Base-by-base conservation (phyloP, 148 eudicot genomes). In the Vaccinium myrtillus region DNA sequence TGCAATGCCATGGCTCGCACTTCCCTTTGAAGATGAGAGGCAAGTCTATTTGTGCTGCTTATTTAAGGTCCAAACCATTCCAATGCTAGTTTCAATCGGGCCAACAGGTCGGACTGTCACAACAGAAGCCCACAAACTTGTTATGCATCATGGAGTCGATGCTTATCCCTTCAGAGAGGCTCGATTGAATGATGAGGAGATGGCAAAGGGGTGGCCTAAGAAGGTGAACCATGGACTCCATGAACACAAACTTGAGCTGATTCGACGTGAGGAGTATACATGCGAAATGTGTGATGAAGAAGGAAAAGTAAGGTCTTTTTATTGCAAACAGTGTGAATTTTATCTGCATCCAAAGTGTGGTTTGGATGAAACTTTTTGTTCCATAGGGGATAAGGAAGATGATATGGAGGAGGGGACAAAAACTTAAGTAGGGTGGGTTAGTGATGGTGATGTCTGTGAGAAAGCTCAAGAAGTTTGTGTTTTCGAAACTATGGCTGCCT, bases 161-260 rank as follows among this genome's bases (percentile, higher is more conserved):
- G 93, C 89, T 14, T 92, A 90, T 84, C 94, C 94, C 50, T 92
- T 91, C 81, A 91, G 92, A 12, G 93, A 88, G 46, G 92, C 88
- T 5, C 90, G 83, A 61, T 76, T 91, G 63, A 83, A 86, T 74
- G 83, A 81, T 30, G 90, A 89, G 84, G 91, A 86, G 54, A 84
- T 77, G 36, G 90, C 89, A 4, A 69, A 69, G 39, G 39, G 39
- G 74, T 69, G 74, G 74, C 74, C 74, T 69, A 69, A 89, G 90
- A 91, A 83, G 84, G 67, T 89, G 83, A 86, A 85, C 21, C 87
- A 83, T 7, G 79, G 51, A 27, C 87, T 88, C 46, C 91, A 91
- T 81, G 89, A 89, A 25, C 86, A 84, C 19, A 82, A 84, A 63
- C 86, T 84, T 55, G 78, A 5, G 39, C 78, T 78, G 58, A 70